phyloP scores from a whole-genome alignment of 495 filamentous ascomycete species.

The Astrocystis sublimbata region DNA sequence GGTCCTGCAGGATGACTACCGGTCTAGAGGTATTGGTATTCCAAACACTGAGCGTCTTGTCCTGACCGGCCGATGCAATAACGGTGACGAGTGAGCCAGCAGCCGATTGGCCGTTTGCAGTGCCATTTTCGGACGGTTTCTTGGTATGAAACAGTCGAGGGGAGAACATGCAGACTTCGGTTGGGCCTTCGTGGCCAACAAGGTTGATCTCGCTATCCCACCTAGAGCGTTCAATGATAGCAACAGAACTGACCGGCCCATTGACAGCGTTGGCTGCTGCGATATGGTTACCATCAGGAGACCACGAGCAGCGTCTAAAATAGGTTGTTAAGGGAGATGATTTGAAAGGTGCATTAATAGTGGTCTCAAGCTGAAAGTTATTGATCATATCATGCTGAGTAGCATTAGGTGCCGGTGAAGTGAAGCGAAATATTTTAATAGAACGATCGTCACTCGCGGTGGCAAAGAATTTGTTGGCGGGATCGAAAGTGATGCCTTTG shows the following conservation, averaged over 20 bases:
- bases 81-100: conserved; percentile 73
- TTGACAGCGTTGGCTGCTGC: conserved; percentile 96
- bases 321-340: conserved; percentile 93
- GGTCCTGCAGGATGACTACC: conserved; percentile 81
- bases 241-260: conserved; percentile 93
- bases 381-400: conserved; percentile 90
- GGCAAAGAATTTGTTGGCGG: conserved; percentile 98
- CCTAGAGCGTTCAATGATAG: conserved; percentile 85
- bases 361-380: conserved; percentile 90
- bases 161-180: conserved; percentile 96
- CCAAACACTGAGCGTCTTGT: conserved; percentile 95
- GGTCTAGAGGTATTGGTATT: conserved; percentile 92
- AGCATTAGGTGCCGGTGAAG: conserved; percentile 85
- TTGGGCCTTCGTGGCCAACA: conserved; percentile 94
- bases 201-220: conserved; percentile 98
- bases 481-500: conserved; percentile 97
- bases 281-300: conserved; percentile 94
- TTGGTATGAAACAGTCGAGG: conserved; percentile 80
- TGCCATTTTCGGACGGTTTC: conserved; percentile 52
- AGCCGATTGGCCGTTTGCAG: conserved; percentile 33
- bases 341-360: conserved; percentile 79
- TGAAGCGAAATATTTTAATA: conserved; percentile 96
- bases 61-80: conserved; percentile 93
- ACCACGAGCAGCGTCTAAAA: conserved; percentile 96
- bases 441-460: conserved; percentile 96